A percentile compares a stretch with the other conserved stretches of the same genome.
These are phyloP conservation scores for Excoecaria cochinchinensis DNA, from an alignment of 345 rosid species.

Conservation along the genomic window DNA sequence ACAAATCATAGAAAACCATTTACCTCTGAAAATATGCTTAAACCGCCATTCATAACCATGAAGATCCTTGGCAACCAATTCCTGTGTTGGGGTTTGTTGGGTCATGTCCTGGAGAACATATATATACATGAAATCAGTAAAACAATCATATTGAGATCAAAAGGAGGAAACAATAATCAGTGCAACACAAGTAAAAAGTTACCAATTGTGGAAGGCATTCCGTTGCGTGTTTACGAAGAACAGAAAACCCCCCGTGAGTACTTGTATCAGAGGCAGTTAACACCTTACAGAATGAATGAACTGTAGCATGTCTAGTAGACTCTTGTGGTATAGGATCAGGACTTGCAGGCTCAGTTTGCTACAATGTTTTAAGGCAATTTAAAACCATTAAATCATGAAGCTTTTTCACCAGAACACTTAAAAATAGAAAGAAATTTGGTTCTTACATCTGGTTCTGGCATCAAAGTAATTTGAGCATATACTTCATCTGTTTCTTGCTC, in stretches of 20 bases:
- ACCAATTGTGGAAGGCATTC: slow-evolving; percentile 97
- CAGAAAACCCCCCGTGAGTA: slow-evolving; percentile 97
- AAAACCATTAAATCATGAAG: not conserved
- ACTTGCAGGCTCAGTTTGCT: slow-evolving; percentile 57
- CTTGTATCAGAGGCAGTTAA: slow-evolving; percentile 96
- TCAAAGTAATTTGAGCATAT: slow-evolving; percentile 85
- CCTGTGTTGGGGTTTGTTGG: slow-evolving; percentile 87
- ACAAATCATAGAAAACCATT: slow-evolving; percentile 2
- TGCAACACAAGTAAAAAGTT: slow-evolving; percentile 11
- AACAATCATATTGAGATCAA: not conserved
- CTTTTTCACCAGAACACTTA: not conserved
- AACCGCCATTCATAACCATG: slow-evolving; percentile 95
- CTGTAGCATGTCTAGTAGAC: slow-evolving; percentile 42
- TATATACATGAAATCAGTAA: not conserved
- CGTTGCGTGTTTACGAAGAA: slow-evolving; percentile 82
- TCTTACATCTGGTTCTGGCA: slow-evolving; percentile 68
- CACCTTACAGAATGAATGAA: slow-evolving; percentile 81
- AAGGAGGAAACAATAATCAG: not conserved
- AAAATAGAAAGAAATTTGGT: slow-evolving; percentile 1
- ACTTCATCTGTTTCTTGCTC: slow-evolving; percentile 98
- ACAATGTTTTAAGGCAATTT: not conserved
- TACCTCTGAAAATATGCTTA: slow-evolving; percentile 95
- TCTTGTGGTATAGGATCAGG: slow-evolving; percentile 55
- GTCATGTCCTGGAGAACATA: slow-evolving; percentile 66
- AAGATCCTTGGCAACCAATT: slow-evolving; percentile 82